Conservation (phyloP, 1,139 yeast genomes). For the Torulaspora pretoriensis region DNA sequence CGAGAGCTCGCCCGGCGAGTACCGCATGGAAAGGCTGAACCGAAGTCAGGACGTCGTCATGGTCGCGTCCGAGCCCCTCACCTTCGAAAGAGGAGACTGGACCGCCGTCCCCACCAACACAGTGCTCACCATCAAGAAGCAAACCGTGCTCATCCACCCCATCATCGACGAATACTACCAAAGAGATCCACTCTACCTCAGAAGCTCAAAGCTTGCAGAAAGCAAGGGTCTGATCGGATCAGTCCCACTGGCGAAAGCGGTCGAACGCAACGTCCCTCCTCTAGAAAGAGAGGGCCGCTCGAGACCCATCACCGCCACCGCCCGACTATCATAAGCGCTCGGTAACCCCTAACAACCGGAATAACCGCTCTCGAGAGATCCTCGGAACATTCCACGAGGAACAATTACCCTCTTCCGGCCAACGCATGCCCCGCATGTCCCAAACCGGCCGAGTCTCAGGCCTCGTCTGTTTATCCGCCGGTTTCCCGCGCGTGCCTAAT, state of each 20-base stretch:
- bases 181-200: slow-evolving; percentile 57
- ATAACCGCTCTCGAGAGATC: background rate
- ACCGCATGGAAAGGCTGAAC: slow-evolving; percentile 89
- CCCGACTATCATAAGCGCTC: slow-evolving; percentile 1
- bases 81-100: slow-evolving; percentile 97
- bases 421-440: slow-evolving; percentile 4
- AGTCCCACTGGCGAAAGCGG: slow-evolving; percentile 49
- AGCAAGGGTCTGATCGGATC: slow-evolving; percentile 88
- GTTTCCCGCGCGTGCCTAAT: slow-evolving; percentile 1
- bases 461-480: slow-evolving; percentile 1
- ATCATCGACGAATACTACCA: slow-evolving; percentile 85
- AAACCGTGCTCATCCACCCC: slow-evolving; percentile 87
- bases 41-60: slow-evolving; percentile 92
- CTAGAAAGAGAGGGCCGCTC: slow-evolving; percentile 79
- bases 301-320: slow-evolving; percentile 29
- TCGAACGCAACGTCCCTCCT: slow-evolving; percentile 68
- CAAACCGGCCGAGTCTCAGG: background rate
- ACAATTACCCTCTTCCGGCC: slow-evolving; percentile 1
- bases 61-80: slow-evolving; percentile 93
- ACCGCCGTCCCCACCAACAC: slow-evolving; percentile 94
- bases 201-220: slow-evolving; percentile 81
- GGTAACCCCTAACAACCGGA: background rate
- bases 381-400: background rate
- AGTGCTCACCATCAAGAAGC: slow-evolving; percentile 72
- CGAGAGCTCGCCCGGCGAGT: slow-evolving; percentile 85